Base-by-base conservation (phyloP, 192 early-diverging fungal genomes). In the Pilaira anomala region DNA sequence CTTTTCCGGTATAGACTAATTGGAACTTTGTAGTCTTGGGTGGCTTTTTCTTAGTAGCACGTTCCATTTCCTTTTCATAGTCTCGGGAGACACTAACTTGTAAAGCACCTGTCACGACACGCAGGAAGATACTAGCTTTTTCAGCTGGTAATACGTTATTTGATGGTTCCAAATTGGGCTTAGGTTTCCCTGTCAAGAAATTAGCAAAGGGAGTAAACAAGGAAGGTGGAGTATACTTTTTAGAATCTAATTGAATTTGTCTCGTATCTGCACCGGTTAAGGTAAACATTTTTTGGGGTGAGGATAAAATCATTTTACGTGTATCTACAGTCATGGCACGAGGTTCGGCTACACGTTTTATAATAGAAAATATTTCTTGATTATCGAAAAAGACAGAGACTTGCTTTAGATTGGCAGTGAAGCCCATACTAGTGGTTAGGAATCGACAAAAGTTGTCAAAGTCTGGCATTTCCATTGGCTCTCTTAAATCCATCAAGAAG, bases 21-120 rank as follows among this genome's bases (percentile, higher is more conserved):
- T 87, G 83, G 39, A 93, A 80, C 3, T 73, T 75, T 2, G 93
- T 92, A 14, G 69, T 67, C 2, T 71, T 67, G 21, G 94, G 94
- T 7, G 94, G 89, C 39, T 77, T 78, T 64, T 96, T 96, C 69
- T 96, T 96, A 0, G 92, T 96, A 0, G 91, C 85, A 5, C 93
- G 78, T 58, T 93, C 87, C 89, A 96, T 94, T 62, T 94, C 88
- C 14, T 71, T 73, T 22, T 73, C 58, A 30, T 91, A 76, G 11
- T 83, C 67, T 22, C 65, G 57, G 0, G 78, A 67, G 0, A 90
- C 78, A 26, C 73, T 74, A 26, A 88, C 85, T 54, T 67, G 59
- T 25, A 92, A 52, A 16, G 80, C 52, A 2, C 80, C 91, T n/a
- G 69, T 79, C 7, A 89, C 91, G 0, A 85, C 86, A 18, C 87